Evolutionary conservation across 2,329 filamentous ascomycete genomes (phyloP).

Genomic region (Trichoderma harzianum): DNA sequence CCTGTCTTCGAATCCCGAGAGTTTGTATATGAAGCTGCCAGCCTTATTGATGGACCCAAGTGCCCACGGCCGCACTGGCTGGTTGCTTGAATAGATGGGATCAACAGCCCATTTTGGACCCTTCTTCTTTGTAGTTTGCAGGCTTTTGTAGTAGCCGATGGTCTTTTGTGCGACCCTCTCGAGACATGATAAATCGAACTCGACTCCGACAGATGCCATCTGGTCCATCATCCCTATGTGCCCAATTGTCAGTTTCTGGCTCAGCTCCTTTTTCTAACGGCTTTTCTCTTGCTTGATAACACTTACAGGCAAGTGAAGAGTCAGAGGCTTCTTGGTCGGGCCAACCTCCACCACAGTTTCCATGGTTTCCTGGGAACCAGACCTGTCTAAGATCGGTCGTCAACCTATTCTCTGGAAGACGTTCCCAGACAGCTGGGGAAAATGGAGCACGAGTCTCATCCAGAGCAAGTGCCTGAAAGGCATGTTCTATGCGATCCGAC

Average conservation of each 20-base stretch:
- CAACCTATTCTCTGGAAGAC: constrained; percentile 35
- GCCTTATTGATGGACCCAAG: constrained; percentile 43
- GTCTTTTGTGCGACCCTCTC: constrained; percentile 39
- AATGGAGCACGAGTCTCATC: constrained; percentile 56
- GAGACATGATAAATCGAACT: constrained; percentile 44
- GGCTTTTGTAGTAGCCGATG: constrained; percentile 31
- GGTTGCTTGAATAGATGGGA: constrained; percentile 46
- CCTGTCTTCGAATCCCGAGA: constrained; percentile 42
- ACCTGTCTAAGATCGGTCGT: constrained; percentile 48
- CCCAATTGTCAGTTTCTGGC: background rate
- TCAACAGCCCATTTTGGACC: constrained; percentile 44
- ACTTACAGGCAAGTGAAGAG: constrained; percentile 38
- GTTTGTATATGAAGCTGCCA: constrained; percentile 40
- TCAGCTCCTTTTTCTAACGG: background rate
- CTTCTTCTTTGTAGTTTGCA: constrained; percentile 19
- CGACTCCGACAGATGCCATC: constrained; percentile 48
- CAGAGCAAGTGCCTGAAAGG: constrained; percentile 57
- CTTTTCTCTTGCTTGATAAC: background rate
- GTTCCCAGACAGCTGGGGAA: constrained; percentile 54
- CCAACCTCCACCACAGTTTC: constrained; percentile 68
- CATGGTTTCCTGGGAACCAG: constrained; percentile 71
- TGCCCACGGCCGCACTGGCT: constrained; percentile 48
- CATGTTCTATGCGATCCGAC: constrained; percentile 52
- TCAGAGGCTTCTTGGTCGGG: constrained; percentile 45
- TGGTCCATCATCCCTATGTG: constrained; percentile 55